Conservation (phyloP, 2,329 filamentous ascomycete species). For the Dactylellina leptospora region DNA sequence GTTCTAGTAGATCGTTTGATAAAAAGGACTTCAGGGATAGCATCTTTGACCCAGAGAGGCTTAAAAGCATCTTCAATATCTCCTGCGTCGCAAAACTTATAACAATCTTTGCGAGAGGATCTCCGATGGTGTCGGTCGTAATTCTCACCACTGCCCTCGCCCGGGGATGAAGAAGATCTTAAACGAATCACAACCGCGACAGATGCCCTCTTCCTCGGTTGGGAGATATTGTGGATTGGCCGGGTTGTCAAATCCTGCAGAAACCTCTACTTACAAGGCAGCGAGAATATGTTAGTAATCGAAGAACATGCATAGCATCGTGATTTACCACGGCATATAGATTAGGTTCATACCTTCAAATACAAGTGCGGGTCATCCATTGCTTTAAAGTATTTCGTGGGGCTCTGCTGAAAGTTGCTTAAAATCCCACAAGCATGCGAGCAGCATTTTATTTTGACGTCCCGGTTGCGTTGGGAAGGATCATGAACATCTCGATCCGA, state of each 20-base stretch:
- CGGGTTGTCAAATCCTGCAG: constrained; percentile 36
- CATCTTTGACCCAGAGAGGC: constrained; percentile 72
- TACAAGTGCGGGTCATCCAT: constrained; percentile 37
- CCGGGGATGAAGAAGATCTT: constrained; percentile 64
- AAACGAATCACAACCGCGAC: constrained; percentile 73
- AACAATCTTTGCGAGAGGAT: constrained; percentile 50
- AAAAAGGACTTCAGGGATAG: constrained; percentile 74
- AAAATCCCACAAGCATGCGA: too few relatives aligned
- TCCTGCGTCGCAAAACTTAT: constrained; percentile 58
- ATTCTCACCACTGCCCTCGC: constrained; percentile 13
- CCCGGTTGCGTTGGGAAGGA: too few relatives aligned
- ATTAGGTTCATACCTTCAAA: constrained; percentile 22
- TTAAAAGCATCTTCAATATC: constrained; percentile 68
- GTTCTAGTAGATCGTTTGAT: constrained; percentile 73
- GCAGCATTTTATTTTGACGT: too few relatives aligned
- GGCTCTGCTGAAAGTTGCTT: too few relatives aligned
- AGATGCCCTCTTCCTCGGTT: constrained; percentile 64
- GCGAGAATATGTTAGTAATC: not conserved
- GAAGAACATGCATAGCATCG: not conserved
- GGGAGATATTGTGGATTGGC: constrained; percentile 8
- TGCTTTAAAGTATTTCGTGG: too few relatives aligned
- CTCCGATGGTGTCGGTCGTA: constrained; percentile 57
- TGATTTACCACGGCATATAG: not conserved
- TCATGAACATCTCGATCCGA: too few relatives aligned
- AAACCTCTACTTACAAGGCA: constrained; percentile 18